Base-by-base conservation (phyloP, 2,329 filamentous ascomycete genomes). In the Nemania sp. region DNA sequence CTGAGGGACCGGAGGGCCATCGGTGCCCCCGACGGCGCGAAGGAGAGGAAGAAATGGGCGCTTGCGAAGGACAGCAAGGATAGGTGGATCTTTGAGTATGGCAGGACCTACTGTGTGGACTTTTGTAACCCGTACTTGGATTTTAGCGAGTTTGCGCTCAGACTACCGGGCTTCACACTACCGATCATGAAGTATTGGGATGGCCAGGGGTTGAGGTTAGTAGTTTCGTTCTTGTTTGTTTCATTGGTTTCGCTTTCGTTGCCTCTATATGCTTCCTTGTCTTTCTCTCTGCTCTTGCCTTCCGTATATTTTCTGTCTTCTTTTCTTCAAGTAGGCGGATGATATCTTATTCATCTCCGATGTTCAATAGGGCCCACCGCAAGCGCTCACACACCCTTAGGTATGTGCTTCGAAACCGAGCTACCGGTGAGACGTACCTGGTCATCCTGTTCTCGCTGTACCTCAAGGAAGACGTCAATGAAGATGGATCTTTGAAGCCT, bases 61-160 rank as follows among this genome's bases (percentile, higher is more conserved):
- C 79, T 89, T 27, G 79, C 76, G 27, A 77, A 81, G 2, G 81
- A 80, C 2, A 86, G 79, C 73, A 87, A 87, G 76, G 79, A 82
- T 54, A 78, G 77, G 41, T 89, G 86, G 85, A 69, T 86, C 18
- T 89, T 90, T 74, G 83, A 84, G 75, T 86, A 85, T 68, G 86
- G 80, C 10, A 77, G 79, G 71, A 83, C 83, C 27, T 88, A 89
- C 68, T 84, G 82, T 0, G 77, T 88, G 24, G 87, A 89, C 75
- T 98, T 99, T 80, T 97, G 91, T 80, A 98, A 98, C 78, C 92
- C 92, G 1, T 98, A 97, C 80, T 80, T 99, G 53, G 93, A 97
- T 79, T 98, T 98, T 78, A 77, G 79, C 79, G 90, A 91, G 72
- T 90, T 95, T 74, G 85, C 91, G 29, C 80, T 96, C 24, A 85